Conservation (phyloP, 345 rosid genomes). For the Syzygium jambos region DNA sequence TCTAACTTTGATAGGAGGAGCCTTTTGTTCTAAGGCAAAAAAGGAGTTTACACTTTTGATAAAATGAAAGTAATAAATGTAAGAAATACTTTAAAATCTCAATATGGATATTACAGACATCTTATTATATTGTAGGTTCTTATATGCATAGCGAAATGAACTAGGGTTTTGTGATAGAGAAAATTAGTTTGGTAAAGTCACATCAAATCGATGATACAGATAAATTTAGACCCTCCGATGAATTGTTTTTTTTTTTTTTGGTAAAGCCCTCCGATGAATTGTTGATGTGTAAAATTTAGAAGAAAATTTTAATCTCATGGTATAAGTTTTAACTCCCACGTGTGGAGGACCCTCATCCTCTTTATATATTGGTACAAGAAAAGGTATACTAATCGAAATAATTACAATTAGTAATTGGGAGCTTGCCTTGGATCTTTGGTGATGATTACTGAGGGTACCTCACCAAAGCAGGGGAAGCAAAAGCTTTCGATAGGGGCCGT, state of each 20-base stretch:
- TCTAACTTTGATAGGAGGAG: background rate
- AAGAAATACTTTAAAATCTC: background rate
- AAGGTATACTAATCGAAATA: background rate
- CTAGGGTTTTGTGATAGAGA: background rate
- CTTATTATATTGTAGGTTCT: background rate
- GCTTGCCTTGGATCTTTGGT: too few species aligned
- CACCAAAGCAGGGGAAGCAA: too few species aligned
- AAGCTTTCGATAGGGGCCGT: too few species aligned
- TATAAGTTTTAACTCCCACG: background rate
- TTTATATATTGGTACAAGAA: background rate
- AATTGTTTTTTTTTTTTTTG: too few species aligned
- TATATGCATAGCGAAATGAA: background rate
- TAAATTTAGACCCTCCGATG: background rate
- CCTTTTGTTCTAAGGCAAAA: background rate
- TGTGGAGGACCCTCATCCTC: background rate
- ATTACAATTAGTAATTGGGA: too few species aligned
- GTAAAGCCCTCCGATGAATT: too few species aligned
- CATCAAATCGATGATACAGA: background rate
- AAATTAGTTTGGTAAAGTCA: background rate
- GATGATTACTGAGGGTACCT: too few species aligned
- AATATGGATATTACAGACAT: background rate
- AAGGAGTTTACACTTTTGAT: background rate
- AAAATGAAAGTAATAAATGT: background rate
- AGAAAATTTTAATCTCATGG: background rate
- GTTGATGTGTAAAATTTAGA: background rate